Conservation (phyloP, 768 basidiomycete genomes). For the Amanita phalloides region DNA sequence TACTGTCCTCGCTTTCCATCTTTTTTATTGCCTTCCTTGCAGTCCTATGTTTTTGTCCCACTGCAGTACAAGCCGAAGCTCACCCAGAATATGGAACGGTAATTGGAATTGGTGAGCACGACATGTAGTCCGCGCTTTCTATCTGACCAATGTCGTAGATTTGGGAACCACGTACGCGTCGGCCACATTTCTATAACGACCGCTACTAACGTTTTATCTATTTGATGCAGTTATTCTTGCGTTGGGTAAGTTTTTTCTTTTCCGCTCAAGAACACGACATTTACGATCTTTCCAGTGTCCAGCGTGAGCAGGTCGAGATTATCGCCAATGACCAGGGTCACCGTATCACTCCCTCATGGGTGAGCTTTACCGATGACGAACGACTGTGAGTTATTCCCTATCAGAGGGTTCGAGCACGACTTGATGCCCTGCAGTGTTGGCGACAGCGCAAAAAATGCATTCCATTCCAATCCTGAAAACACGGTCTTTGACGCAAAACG, state of each 20-base stretch:
- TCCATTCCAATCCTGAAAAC: constrained; percentile 83
- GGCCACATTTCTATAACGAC: neutral
- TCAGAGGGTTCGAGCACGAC: neutral
- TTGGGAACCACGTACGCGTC: constrained; percentile 60
- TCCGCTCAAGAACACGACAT: neutral
- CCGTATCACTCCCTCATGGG: constrained; percentile 86
- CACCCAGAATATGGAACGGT: constrained; percentile 63
- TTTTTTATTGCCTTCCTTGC: constrained; percentile 44
- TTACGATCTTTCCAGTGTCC: constrained; percentile 21
- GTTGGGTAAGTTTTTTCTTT: constrained; percentile 20
- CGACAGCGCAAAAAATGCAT: constrained; percentile 94
- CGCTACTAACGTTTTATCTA: constrained; percentile 2
- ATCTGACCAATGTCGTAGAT: constrained; percentile 28
- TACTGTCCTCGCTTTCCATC: constrained; percentile 33
- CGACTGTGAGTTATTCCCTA: constrained; percentile 38
- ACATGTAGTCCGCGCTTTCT: neutral
- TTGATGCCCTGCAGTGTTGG: constrained; percentile 51
- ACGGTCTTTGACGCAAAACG: constrained; percentile 97
- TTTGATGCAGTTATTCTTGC: constrained; percentile 57
- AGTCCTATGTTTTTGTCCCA: constrained; percentile 58
- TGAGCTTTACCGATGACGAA: constrained; percentile 86
- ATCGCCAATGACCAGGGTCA: constrained; percentile 88
- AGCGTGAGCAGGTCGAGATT: constrained; percentile 55
- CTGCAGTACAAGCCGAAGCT: constrained; percentile 39
- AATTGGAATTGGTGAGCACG: constrained; percentile 61